Evolutionary conservation across 2,329 filamentous ascomycete genomes (phyloP), one percentile per base, ranked within the genome.

Genomic region (Trichoderma polysporum): DNA sequence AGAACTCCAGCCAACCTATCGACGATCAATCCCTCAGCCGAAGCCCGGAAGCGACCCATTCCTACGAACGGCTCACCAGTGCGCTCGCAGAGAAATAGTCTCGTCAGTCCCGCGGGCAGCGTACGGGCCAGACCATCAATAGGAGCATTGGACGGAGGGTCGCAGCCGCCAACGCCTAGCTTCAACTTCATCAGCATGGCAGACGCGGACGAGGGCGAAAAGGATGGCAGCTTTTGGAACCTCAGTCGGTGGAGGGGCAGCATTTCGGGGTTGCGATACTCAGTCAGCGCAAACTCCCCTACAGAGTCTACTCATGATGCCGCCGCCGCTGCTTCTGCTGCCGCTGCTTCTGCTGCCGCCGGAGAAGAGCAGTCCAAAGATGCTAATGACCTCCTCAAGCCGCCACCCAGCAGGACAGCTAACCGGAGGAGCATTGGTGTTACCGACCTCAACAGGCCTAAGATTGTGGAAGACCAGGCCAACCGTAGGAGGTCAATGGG

Each of bases 161-260:
- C 74, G 4, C 73, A 79, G 2, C 84, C 83, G 0, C 86, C 85
- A 0, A 84, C 84, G 0, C 86, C 86, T 2, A 85, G 85, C 68
- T 88, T 88, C 72, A 85, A 80, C 5, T 79, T 87, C 29, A 77
- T 78, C 7, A 77, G 74, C 39, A 73, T 73, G 5, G 72, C 74
- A 7, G 76, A 77, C 17, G 69, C 74, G 1, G 75, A 81, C 17
- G 74, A 80, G 10, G 76, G 78, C 17, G 80, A 82, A 4, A 81
- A 80, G 3, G 78, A 80, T 8, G 74, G 77, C 70, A 27, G 82
- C 10, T 88, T 89, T 73, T 89, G 86, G 86, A 88, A 85, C 68
- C 73, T 86, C 22, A 82, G 81, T 39, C 80, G 83, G 25, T 88
- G 85, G 86, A 81, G 80, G 59, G 79, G 79, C 5, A 71, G 72